Base-by-base conservation (phyloP, 371 early-diverging fungal species). In the Batkoa obscura region DNA sequence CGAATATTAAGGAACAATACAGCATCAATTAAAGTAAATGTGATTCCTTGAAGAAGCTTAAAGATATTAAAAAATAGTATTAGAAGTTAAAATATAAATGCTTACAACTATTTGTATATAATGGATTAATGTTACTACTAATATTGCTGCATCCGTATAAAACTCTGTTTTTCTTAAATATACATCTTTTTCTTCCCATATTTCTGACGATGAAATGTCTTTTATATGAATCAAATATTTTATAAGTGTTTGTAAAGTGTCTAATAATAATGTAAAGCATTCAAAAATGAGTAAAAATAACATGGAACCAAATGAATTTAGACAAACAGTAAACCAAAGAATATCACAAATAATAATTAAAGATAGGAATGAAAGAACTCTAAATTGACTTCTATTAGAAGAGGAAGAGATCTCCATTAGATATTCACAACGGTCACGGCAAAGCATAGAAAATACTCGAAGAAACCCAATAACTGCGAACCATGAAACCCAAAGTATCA, bases 401-500 rank as follows among this genome's bases (percentile, higher is more conserved):
- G 71, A 68, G 58, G 69, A 72, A 9, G 51, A 30, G 15, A 48
- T 6, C 52, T 57, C 30, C 34, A 58, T 33, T 71, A 77, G 76
- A 63, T 75, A 73, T 60, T 80, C 79, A 55, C 78, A 72, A 15
- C 81, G 71, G 61, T 80, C 81, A 32, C 76, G 60, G 58, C 79
- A 75, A 13, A 78, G 65, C 65, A 77, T 67, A 56, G 78, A 74
- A 43, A 80, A 80, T 3, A 78, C 74, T 13, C 78, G 69, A 43
- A 78, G 62, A 56, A 77, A 78, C 3, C 81, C 81, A 30, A 80
- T 68, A 33, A 77, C 69, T 15, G 75, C 74, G 60, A 80, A 75
- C 81, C 81, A 80, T 30, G 76, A 68, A 1, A 78, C 74, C 60
- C 76, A 67, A 39, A 78, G 67, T 12, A 78, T 58, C 9, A 78